Conservation (phyloP, 352 stramenopile species). For the Phytophthora brassicae region DNA sequence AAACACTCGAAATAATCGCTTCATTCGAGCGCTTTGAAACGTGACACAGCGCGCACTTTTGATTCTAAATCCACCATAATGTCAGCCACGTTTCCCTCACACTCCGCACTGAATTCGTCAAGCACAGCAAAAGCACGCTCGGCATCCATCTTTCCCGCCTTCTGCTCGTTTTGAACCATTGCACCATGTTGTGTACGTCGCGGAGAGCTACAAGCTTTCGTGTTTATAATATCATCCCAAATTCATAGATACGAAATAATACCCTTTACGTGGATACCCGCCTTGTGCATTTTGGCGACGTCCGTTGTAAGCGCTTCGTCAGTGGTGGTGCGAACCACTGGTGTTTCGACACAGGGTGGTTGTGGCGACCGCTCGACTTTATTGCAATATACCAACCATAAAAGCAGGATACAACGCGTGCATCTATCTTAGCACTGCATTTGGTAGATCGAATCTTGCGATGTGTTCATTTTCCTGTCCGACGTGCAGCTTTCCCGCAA, state of each 20-base stretch:
- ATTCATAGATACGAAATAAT: neutral
- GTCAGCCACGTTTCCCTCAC: neutral
- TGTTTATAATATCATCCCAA: neutral
- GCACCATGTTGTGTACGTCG: neutral
- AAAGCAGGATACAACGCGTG: neutral
- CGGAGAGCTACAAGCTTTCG: neutral
- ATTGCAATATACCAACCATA: too few relatives aligned
- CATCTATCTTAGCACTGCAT: neutral
- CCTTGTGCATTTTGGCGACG: neutral
- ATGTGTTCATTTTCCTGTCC: neutral
- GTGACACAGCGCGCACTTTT: neutral
- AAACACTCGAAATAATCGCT: neutral
- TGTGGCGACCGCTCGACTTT: too few relatives aligned
- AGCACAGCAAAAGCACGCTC: neutral
- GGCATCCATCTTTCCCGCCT: neutral
- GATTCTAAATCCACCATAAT: neutral
- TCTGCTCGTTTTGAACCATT: neutral
- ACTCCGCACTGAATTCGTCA: neutral
- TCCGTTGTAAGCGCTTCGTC: neutral
- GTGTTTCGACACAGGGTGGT: constrained; percentile 1
- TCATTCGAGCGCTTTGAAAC: neutral
- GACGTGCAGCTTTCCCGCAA: neutral
- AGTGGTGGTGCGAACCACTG: neutral
- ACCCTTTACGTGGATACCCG: neutral
- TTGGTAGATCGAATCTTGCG: neutral